phyloP scores from a whole-genome alignment of 2,329 filamentous ascomycete species.

The Aspergillus sp. region DNA sequence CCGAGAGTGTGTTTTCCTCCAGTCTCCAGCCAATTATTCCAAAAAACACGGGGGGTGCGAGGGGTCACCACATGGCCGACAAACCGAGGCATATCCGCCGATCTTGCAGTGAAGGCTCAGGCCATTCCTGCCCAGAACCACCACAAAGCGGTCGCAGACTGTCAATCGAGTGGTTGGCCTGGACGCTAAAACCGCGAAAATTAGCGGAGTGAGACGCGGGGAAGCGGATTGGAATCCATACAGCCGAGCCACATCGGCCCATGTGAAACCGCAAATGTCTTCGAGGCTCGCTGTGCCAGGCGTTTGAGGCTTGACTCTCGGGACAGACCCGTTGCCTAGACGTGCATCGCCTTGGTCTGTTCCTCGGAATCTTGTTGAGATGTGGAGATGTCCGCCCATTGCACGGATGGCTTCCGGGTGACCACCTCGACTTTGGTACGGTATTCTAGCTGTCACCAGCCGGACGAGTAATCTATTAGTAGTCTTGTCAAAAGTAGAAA shows the following conservation, averaged over 20 bases:
- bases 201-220: constrained; percentile 1
- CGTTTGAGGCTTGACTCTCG: not conserved
- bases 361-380: no score
- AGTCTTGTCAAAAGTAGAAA: no score
- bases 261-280: constrained; percentile 2
- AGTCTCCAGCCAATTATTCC: not conserved
- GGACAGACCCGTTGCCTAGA: no score
- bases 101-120: not conserved
- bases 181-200: not conserved
- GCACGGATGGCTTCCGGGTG: no score
- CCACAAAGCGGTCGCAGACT: not conserved
- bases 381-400: no score
- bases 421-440: no score
- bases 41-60: not conserved
- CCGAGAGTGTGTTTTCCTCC: not conserved
- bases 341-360: no score
- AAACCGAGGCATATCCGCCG: constrained; percentile 3
- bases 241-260: constrained; percentile 5
- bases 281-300: not conserved
- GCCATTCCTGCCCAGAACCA: not conserved
- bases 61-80: not conserved
- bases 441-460: no score
- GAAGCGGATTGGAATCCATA: not conserved
- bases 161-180: not conserved
- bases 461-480: no score